Percentiles rank a stretch among this genome's conserved stretches.
These are phyloP conservation scores for Fonsecaea multimorphosa DNA, from an alignment of 2,329 filamentous ascomycete genomes.

Conservation along the genomic window DNA sequence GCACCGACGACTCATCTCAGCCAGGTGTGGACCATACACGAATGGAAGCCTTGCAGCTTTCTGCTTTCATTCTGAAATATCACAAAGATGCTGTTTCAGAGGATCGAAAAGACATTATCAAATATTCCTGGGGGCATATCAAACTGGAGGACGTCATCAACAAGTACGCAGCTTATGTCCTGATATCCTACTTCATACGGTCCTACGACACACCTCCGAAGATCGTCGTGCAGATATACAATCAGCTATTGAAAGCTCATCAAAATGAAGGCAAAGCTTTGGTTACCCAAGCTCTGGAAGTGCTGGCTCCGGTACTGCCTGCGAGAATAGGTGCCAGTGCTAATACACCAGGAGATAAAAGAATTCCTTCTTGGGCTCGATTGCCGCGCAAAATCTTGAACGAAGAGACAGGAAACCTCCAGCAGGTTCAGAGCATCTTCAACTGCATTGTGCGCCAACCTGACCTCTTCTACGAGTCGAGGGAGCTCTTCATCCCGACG, in stretches of 20 bases:
- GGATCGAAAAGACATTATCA: conserved; percentile 95
- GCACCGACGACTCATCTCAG: conserved; percentile 80
- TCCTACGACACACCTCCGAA: conserved; percentile 96
- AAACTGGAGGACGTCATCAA: conserved; percentile 98
- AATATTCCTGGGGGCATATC: conserved; percentile 99
- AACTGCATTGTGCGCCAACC: conserved; percentile 93
- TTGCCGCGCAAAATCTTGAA: conserved; percentile 88
- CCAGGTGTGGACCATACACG: conserved; percentile 92
- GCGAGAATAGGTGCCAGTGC: conserved; percentile 69
- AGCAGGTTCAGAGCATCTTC: conserved; percentile 97
- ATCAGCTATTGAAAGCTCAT: conserved; percentile 86
- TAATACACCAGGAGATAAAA: conserved; percentile 69
- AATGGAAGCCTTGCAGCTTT: conserved; percentile 94
- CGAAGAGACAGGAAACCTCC: conserved; percentile 92
- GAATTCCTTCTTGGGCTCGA: conserved; percentile 82
- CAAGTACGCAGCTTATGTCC: conserved; percentile 96
- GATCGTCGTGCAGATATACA: conserved; percentile 94
- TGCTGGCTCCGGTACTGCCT: conserved; percentile 91
- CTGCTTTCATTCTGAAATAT: conserved; percentile 93
- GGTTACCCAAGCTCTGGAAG: conserved; percentile 91
- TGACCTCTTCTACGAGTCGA: conserved; percentile 90
- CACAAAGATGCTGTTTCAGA: conserved; percentile 87
- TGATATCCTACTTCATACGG: conserved; percentile 97
- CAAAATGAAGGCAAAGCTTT: conserved; percentile 92
- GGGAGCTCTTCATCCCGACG: conserved; percentile 86